Percentiles rank a stretch among this genome's conserved stretches.
Evolutionary conservation across 768 basidiomycete species (phyloP).

Genomic region (Suillus weaverae): DNA sequence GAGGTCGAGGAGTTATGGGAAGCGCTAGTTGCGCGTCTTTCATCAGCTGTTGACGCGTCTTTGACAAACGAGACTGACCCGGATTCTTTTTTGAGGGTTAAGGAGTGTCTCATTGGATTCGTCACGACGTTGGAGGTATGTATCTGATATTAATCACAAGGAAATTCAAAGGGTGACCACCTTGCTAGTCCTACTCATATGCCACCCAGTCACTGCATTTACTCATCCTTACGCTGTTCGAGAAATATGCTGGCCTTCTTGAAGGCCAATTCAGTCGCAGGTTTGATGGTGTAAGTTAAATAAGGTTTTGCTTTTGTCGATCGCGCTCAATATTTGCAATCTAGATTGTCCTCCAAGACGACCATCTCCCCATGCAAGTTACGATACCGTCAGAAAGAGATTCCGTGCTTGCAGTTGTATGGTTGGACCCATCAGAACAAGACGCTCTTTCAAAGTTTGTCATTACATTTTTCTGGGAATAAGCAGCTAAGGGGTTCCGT

Average conservation of each 20-base stretch:
- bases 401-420: constrained; percentile 76
- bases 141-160: neutral
- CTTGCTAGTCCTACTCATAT: constrained; percentile 77
- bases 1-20: constrained; percentile 98
- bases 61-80: constrained; percentile 75
- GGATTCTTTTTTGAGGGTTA: constrained; percentile 78
- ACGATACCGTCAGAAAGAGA: constrained; percentile 62
- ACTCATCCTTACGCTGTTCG: constrained; percentile 86
- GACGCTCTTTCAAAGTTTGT: constrained; percentile 55
- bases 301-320: neutral
- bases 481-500: constrained; percentile 7
- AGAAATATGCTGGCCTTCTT: constrained; percentile 82
- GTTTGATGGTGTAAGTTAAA: constrained; percentile 69
- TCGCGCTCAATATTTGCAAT: constrained; percentile 1
- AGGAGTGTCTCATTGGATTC: constrained; percentile 82
- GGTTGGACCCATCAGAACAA: constrained; percentile 72
- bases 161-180: constrained; percentile 7
- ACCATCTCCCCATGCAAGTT: constrained; percentile 84
- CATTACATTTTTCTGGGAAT: constrained; percentile 5
- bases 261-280: constrained; percentile 77
- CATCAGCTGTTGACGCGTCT: constrained; percentile 70
- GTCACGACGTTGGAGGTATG: constrained; percentile 90
- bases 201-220: constrained; percentile 79
- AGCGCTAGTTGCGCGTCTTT: constrained; percentile 71
- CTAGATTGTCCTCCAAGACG: constrained; percentile 84